Evolutionary conservation across 2,329 filamentous ascomycete genomes (phyloP).

Genomic region (Fusarium longipes): DNA sequence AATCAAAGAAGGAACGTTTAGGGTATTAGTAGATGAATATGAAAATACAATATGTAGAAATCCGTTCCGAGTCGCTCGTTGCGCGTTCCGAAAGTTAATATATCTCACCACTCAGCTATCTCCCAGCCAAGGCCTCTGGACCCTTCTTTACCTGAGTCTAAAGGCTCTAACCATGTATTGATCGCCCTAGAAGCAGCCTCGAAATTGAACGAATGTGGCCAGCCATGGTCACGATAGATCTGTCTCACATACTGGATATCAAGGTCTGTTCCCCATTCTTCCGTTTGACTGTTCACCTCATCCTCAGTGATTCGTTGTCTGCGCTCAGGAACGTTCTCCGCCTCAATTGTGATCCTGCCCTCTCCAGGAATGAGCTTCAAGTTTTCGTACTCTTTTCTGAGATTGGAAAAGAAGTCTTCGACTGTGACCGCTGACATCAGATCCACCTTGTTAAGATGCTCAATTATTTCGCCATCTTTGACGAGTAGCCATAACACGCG

Average conservation of each 20-base stretch:
- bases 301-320: not conserved
- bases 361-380: not conserved
- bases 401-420: not conserved
- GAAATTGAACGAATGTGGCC: not conserved
- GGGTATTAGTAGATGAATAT: not conserved
- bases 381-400: not conserved
- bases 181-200: not conserved
- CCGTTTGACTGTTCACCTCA: not conserved
- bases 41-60: not conserved
- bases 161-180: not conserved
- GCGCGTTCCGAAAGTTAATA: not conserved
- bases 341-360: not conserved
- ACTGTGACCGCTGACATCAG: not conserved
- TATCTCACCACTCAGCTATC: not conserved
- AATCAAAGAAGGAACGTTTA: too few relatives aligned
- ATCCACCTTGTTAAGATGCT: not conserved
- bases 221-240: not conserved
- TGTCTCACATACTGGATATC: constrained; percentile 11
- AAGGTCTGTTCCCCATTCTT: not conserved
- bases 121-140: not conserved
- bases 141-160: not conserved
- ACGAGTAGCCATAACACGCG: not conserved
- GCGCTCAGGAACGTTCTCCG: not conserved
- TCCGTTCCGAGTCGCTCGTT: not conserved
- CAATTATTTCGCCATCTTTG: not conserved